Percentiles rank a stretch among this genome's conserved stretches.
These are phyloP conservation scores for Rossbeevera mucosa DNA, from an alignment of 768 basidiomycete species.

Conservation along the genomic window DNA sequence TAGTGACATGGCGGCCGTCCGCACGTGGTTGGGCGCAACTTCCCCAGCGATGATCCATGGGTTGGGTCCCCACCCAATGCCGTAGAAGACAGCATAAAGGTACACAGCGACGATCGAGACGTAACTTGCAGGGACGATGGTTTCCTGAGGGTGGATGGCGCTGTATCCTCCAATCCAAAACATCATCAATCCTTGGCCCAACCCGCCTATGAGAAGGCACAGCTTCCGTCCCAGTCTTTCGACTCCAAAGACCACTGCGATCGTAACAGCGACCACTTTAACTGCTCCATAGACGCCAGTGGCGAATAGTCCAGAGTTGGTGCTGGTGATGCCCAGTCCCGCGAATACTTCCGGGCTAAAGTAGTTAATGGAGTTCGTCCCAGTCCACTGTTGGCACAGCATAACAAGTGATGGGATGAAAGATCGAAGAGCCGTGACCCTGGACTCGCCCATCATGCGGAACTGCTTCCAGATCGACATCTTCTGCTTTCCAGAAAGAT, in stretches of 20 bases:
- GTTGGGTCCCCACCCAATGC: conserved; percentile 29
- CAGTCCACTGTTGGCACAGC: conserved; percentile 48
- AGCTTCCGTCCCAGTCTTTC: conserved; percentile 46
- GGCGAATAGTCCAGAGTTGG: conserved; percentile 42
- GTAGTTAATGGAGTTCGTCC: conserved; percentile 54
- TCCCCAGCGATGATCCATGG: conserved; percentile 33
- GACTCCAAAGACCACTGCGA: conserved; percentile 42
- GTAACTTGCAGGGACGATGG: conserved; percentile 32
- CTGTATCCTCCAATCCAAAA: conserved; percentile 36
- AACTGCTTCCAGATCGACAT: conserved; percentile 35
- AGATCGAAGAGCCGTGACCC: conserved; percentile 39
- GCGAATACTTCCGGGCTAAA: conserved; percentile 51
- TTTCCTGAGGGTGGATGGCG: conserved; percentile 27
- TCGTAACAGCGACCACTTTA: conserved; percentile 40
- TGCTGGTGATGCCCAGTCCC: conserved; percentile 42
- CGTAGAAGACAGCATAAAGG: conserved; percentile 36
- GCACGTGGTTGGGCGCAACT: conserved; percentile 37
- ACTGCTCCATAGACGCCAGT: conserved; percentile 42
- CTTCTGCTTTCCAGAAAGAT: conserved; percentile 40
- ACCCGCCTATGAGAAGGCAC: conserved; percentile 45
- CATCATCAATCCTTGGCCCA: conserved; percentile 43
- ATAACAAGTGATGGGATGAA: conserved; percentile 46
- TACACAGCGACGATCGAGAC: conserved; percentile 38
- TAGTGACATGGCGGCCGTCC: conserved; percentile 32
- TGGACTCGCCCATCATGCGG: conserved; percentile 41